Conservation (phyloP, 495 filamentous ascomycete genomes). For the Aspergillus olivimuriae region DNA sequence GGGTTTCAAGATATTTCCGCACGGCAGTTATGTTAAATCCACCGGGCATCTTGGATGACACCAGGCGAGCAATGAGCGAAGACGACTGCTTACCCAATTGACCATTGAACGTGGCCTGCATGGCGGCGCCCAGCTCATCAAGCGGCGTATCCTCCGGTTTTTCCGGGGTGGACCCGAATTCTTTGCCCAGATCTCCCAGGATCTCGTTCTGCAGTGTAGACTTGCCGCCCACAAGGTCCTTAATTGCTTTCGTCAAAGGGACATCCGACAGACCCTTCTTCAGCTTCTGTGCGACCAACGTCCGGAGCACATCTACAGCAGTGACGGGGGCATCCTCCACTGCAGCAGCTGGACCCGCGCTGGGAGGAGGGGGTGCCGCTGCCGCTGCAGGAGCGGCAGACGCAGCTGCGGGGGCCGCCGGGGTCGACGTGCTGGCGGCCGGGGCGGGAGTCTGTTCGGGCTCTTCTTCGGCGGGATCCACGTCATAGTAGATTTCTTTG, state of each 20-base stretch:
- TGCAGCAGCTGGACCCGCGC: constrained; percentile 80
- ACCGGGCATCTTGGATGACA: constrained; percentile 98
- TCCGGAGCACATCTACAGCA: constrained; percentile 82
- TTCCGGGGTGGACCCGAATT: constrained; percentile 96
- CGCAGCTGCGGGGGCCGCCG: constrained; percentile 32
- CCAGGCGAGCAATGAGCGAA: constrained; percentile 85
- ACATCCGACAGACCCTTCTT: constrained; percentile 90
- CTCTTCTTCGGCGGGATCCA: constrained; percentile 92
- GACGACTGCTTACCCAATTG: constrained; percentile 96
- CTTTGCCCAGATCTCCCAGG: constrained; percentile 90
- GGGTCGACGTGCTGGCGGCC: constrained; percentile 24
- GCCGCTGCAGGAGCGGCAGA: constrained; percentile 46
- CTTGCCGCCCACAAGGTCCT: constrained; percentile 97
- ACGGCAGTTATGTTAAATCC: constrained; percentile 97
- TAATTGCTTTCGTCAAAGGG: constrained; percentile 94
- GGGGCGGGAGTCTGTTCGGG: constrained; percentile 50
- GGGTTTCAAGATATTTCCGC: constrained; percentile 87
- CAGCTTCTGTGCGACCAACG: constrained; percentile 95
- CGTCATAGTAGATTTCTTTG: constrained; percentile 99
- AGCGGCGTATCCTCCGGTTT: constrained; percentile 97
- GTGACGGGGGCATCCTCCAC: constrained; percentile 81
- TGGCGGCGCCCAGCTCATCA: constrained; percentile 88
- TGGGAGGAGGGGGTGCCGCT: constrained; percentile 55
- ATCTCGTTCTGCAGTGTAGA: constrained; percentile 98
- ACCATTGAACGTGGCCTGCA: constrained; percentile 97